phyloP scores from a whole-genome alignment of 176 grass and related monocot genomes.

The Bromus sterilis region DNA sequence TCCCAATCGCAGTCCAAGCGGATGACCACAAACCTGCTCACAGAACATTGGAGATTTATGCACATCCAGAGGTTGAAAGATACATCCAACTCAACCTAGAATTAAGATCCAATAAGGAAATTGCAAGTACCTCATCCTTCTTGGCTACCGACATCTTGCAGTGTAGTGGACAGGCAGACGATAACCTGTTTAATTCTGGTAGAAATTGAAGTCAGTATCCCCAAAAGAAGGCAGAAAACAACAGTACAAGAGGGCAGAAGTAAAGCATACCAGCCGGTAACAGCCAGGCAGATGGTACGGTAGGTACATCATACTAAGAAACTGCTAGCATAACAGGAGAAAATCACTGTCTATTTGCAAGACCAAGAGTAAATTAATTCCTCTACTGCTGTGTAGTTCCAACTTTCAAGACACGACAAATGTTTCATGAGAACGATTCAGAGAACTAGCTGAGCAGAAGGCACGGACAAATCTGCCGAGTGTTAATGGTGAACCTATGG shows the following conservation, averaged over 20 bases:
- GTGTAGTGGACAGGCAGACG: neutral
- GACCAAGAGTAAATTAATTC: neutral
- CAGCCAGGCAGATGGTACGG: neutral
- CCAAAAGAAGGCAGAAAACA: constrained; percentile 1
- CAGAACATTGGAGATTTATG: constrained; percentile 10
- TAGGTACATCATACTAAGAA: constrained; percentile 7
- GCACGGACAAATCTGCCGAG: neutral
- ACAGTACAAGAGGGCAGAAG: neutral
- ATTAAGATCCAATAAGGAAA: neutral
- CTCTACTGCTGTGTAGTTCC: no score
- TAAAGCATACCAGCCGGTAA: neutral
- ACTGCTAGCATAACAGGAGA: neutral
- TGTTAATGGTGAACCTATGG: neutral
- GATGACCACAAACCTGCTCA: constrained; percentile 34
- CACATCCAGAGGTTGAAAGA: neutral
- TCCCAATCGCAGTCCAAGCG: neutral
- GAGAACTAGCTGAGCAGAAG: neutral
- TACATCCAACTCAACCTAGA: neutral
- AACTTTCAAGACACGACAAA: neutral
- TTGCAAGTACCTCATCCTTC: constrained; percentile 47
- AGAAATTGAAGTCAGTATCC: constrained; percentile 34
- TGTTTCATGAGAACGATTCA: neutral
- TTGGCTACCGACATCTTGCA: constrained; percentile 34
- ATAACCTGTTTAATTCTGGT: neutral
- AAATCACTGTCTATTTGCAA: neutral